Percentiles rank a stretch among this genome's conserved stretches.
Conservation (phyloP, 1,284 basidiomycete species). For the Stygiomarasmius scandens region DNA sequence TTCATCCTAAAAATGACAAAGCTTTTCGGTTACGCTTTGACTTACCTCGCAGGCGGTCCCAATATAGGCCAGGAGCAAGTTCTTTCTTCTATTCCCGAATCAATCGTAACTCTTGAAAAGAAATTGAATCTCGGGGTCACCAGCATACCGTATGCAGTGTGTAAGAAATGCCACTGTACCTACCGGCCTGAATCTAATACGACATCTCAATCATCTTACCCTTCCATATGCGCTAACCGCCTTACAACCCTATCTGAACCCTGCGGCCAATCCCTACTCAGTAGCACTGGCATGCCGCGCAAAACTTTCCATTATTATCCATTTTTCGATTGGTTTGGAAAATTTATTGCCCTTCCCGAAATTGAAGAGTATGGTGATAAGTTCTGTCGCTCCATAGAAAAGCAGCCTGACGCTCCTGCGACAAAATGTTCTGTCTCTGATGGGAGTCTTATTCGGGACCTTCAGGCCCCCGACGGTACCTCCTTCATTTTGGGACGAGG, state of each 20-base stretch:
- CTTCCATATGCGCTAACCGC: too few species aligned
- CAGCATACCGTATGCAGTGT: background rate
- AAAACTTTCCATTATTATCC: slow-evolving; percentile 9
- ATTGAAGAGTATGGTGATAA: slow-evolving; percentile 6
- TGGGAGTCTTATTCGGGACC: background rate
- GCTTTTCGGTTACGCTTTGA: slow-evolving; percentile 3
- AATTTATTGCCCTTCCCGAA: slow-evolving; percentile 5
- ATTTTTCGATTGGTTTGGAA: slow-evolving; percentile 11
- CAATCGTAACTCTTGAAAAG: background rate
- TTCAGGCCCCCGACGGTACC: background rate
- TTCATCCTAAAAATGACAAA: slow-evolving; percentile 5
- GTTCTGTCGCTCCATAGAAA: background rate
- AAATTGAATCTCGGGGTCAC: background rate
- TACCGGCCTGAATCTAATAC: background rate
- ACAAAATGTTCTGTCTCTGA: background rate
- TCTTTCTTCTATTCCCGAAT: background rate
- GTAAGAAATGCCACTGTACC: background rate
- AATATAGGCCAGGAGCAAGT: background rate
- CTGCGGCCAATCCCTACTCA: too few species aligned
- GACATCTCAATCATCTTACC: too few species aligned
- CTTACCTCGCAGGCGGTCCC: background rate
- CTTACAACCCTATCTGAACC: too few species aligned
- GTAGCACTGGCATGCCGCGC: too few species aligned
- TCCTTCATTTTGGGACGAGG: slow-evolving; percentile 5
- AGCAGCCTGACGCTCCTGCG: background rate